phyloP scores from a whole-genome alignment of 23 red algal species.

The Gracilariopsis chorda region DNA sequence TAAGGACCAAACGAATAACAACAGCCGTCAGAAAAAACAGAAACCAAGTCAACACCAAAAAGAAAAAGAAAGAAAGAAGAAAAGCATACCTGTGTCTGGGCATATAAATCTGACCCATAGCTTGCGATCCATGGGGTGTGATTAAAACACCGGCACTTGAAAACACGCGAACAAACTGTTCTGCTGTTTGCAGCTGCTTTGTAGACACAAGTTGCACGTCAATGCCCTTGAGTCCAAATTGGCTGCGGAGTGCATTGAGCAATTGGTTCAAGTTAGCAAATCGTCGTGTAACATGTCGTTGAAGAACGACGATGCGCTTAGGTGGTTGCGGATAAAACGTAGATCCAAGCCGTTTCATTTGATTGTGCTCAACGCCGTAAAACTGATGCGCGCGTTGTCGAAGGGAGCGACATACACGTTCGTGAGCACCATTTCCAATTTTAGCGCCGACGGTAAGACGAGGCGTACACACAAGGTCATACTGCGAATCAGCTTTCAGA shows the following conservation, averaged over 20 bases:
- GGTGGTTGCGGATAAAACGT: constrained; percentile 23
- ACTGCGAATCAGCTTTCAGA: background rate
- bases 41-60: background rate
- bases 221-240: background rate
- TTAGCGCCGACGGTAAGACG: constrained; percentile 42
- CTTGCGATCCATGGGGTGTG: constrained; percentile 37
- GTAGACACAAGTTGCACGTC: constrained; percentile 36
- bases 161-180: constrained; percentile 40
- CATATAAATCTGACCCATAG: constrained; percentile 59
- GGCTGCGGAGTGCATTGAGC: background rate
- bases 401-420: constrained; percentile 33
- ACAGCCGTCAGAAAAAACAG: background rate
- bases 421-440: constrained; percentile 41
- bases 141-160: constrained; percentile 43
- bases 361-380: constrained; percentile 13
- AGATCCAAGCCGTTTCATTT: constrained; percentile 10
- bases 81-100: background rate
- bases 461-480: constrained; percentile 35
- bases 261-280: constrained; percentile 16
- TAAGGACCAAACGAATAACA: background rate
- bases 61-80: background rate
- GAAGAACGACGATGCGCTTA: constrained; percentile 28
- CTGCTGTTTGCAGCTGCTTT: constrained; percentile 20
- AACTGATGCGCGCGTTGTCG: constrained; percentile 25
- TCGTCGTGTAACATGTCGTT: constrained; percentile 25